Conservation (phyloP, 352 stramenopile genomes). For the Phytopythium mirpurense region DNA sequence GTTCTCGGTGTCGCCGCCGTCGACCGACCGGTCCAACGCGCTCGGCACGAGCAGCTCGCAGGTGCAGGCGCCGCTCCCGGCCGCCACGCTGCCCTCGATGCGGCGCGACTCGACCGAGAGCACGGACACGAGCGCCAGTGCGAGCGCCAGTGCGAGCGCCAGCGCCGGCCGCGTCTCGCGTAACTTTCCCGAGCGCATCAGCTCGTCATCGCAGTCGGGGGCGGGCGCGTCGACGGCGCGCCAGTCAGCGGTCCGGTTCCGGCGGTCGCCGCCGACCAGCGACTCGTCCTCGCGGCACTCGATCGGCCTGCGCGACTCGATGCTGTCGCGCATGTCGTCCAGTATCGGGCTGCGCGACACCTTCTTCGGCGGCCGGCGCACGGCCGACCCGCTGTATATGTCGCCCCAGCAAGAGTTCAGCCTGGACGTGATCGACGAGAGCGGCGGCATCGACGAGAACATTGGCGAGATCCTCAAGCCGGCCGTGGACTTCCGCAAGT, state of each 20-base stretch:
- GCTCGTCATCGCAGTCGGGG: constrained; percentile 20
- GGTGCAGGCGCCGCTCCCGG: constrained; percentile 14
- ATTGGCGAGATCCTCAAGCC: constrained; percentile 55
- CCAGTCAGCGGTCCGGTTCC: constrained; percentile 20
- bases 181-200: constrained; percentile 10
- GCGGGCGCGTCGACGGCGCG: constrained; percentile 11
- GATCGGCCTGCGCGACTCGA: constrained; percentile 27
- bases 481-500: constrained; percentile 31
- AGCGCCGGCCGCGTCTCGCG: background rate
- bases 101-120: constrained; percentile 24
- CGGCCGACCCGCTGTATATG: constrained; percentile 50
- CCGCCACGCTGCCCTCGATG: constrained; percentile 10
- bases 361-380: constrained; percentile 41
- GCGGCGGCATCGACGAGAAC: constrained; percentile 51
- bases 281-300: constrained; percentile 27
- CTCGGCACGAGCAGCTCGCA: constrained; percentile 6
- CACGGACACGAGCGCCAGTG: constrained; percentile 8
- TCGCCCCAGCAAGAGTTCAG: constrained; percentile 68
- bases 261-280: constrained; percentile 26
- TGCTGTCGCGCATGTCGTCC: constrained; percentile 39
- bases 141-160: constrained; percentile 4
- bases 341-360: constrained; percentile 47
- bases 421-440: constrained; percentile 72
- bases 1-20: constrained; percentile 16
- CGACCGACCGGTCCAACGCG: constrained; percentile 10